Evolutionary conservation across 164 flowering plant species (phyloP).

Genomic region (Chimonanthus praecox): DNA sequence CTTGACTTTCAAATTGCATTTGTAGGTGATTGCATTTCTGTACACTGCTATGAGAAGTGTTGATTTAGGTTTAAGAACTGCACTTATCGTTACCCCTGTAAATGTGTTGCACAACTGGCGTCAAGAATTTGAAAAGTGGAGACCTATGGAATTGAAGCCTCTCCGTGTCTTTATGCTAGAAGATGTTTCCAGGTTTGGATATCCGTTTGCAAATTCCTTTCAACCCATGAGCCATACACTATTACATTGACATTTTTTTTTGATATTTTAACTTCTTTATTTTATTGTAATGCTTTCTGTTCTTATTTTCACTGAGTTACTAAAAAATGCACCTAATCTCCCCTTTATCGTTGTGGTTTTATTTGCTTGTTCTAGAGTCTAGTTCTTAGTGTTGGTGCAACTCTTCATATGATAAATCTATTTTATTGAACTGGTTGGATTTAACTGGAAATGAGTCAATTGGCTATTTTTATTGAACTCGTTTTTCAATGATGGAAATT

Average conservation of each 20-base stretch:
- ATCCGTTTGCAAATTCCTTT: neutral
- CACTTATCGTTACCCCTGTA: slow-evolving; percentile 91
- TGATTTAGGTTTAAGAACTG: slow-evolving; percentile 80
- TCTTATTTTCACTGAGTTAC: too few relatives aligned
- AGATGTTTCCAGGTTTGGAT: slow-evolving; percentile 76
- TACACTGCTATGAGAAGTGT: slow-evolving; percentile 88
- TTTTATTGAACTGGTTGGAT: too few relatives aligned
- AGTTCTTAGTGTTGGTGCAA: too few relatives aligned
- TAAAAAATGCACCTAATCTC: too few relatives aligned
- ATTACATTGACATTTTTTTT: neutral
- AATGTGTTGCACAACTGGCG: slow-evolving; percentile 99
- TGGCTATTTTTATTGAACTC: too few relatives aligned
- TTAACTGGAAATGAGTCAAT: too few relatives aligned
- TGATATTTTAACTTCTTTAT: neutral
- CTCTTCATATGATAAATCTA: too few relatives aligned
- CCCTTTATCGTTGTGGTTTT: too few relatives aligned
- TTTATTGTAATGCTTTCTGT: too few relatives aligned
- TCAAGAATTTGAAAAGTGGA: slow-evolving; percentile 89
- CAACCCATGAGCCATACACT: neutral
- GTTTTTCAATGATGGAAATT: too few relatives aligned
- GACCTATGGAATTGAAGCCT: slow-evolving; percentile 75
- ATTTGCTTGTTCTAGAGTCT: too few relatives aligned
- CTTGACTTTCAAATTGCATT: neutral
- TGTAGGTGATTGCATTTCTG: slow-evolving; percentile 90
- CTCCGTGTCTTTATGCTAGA: slow-evolving; percentile 88